These are phyloP conservation scores for Pseudozyma pruni DNA, from an alignment of 1,284 basidiomycete genomes.

Conservation along the genomic window DNA sequence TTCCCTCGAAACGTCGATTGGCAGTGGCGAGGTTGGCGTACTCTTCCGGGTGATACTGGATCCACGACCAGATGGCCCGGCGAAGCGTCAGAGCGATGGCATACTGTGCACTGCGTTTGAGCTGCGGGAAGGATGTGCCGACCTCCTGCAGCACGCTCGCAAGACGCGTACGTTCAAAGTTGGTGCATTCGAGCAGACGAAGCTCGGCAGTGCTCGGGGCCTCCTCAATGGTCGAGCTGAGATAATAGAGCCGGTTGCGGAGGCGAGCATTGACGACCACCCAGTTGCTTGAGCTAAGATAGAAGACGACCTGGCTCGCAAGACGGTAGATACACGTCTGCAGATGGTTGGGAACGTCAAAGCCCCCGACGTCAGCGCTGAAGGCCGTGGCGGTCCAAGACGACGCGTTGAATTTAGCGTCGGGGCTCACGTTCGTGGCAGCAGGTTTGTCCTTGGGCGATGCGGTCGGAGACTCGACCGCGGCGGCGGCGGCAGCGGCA, in stretches of 20 bases:
- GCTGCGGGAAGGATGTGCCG: conserved; percentile 83
- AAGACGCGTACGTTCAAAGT: conserved; percentile 68
- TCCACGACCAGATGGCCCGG: conserved; percentile 90
- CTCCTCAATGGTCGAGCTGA: conserved; percentile 71
- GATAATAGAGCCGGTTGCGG: conserved; percentile 77
- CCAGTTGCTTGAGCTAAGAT: conserved; percentile 92
- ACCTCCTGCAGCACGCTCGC: conserved; percentile 73
- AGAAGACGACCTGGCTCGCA: conserved; percentile 81
- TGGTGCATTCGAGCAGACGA: conserved; percentile 73
- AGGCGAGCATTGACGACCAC: conserved; percentile 79
- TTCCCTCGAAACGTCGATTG: conserved; percentile 63
- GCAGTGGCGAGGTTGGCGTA: conserved; percentile 78
- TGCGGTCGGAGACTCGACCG: not conserved
- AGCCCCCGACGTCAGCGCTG: conserved; percentile 34
- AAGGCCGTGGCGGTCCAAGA: conserved; percentile 44
- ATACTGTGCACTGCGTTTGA: conserved; percentile 80
- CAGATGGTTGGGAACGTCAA: conserved; percentile 39
- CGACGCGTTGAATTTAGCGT: conserved; percentile 45
- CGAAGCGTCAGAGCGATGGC: conserved; percentile 80
- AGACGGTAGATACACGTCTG: conserved; percentile 68
- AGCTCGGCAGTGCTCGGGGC: conserved; percentile 77
- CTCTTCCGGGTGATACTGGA: conserved; percentile 82
- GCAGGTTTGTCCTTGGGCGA: not conserved
- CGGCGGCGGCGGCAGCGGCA: conserved; percentile 1
- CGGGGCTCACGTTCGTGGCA: not conserved